These are phyloP conservation scores for Clonostachys rhizophaga DNA, from an alignment of 2,329 filamentous ascomycete genomes.

Conservation along the genomic window DNA sequence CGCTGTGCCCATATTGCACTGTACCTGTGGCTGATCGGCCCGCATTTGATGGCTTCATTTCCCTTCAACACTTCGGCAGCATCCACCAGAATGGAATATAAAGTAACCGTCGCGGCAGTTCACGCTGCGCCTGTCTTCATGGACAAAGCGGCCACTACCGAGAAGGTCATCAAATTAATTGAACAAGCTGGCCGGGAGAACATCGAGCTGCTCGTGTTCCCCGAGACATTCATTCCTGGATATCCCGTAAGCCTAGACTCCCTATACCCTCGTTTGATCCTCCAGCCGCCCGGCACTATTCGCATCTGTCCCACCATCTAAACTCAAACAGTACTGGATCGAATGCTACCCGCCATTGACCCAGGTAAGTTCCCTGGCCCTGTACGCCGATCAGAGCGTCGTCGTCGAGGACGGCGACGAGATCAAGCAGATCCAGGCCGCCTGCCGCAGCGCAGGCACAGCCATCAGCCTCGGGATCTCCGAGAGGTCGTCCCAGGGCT, in stretches of 20 bases:
- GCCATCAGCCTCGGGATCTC: constrained; percentile 45
- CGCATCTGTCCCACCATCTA: no score
- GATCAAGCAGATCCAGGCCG: constrained; percentile 27
- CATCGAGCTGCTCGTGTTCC: constrained; percentile 47
- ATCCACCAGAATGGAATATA: no score
- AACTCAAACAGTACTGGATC: no score
- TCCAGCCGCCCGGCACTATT: no score
- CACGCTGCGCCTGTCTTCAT: constrained; percentile 40
- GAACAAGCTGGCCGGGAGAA: constrained; percentile 30
- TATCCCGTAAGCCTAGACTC: constrained; percentile 11
- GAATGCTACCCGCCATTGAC: no score
- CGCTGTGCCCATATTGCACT: no score
- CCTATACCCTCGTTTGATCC: no score
- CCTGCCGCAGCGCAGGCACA: constrained; percentile 26
- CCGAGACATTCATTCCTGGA: constrained; percentile 46
- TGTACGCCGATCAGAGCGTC: constrained; percentile 40
- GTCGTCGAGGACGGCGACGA: constrained; percentile 38
- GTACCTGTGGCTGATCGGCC: background rate
- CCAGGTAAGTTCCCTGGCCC: constrained; percentile 24
- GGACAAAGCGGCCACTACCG: constrained; percentile 34
- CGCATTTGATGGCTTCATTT: background rate
- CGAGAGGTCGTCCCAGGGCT: constrained; percentile 35
- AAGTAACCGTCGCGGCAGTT: constrained; percentile 18
- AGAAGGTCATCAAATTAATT: constrained; percentile 40
- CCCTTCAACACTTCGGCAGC: background rate